Evolutionary conservation across 129 eudicot genomes (phyloP).

Genomic region (Artemisia argyi): DNA sequence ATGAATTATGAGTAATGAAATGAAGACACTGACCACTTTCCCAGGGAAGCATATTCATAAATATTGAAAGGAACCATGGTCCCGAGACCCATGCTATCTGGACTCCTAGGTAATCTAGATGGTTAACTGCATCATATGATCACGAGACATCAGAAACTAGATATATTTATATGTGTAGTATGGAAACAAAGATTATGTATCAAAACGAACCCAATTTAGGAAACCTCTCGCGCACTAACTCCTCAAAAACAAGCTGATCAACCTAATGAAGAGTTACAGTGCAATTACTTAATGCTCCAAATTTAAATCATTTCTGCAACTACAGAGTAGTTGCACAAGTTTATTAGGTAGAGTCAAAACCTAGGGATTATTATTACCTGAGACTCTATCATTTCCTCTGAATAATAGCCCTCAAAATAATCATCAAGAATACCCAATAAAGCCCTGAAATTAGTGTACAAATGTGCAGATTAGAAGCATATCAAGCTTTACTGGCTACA

Average conservation of each 20-base stretch:
- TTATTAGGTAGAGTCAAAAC: constrained; percentile 5
- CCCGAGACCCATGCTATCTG: constrained; percentile 96
- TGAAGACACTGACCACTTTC: constrained; percentile 90
- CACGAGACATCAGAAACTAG: constrained; percentile 18
- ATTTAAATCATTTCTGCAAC: constrained; percentile 3
- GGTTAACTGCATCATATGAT: constrained; percentile 65
- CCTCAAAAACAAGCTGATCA: constrained; percentile 98
- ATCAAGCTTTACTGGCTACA: constrained; percentile 10
- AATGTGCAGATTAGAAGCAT: neutral
- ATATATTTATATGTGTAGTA: neutral
- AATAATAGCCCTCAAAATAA: constrained; percentile 93
- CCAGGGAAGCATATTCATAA: constrained; percentile 99
- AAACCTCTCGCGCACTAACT: constrained; percentile 88
- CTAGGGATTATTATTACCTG: constrained; percentile 49
- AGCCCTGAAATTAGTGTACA: constrained; percentile 59
- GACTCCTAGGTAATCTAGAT: constrained; percentile 96
- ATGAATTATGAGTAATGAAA: constrained; percentile 24
- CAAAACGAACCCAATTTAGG: constrained; percentile 78
- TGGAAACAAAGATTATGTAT: neutral
- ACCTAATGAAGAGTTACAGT: constrained; percentile 48
- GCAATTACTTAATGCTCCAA: constrained; percentile 11
- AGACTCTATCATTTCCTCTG: constrained; percentile 96
- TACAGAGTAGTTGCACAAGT: neutral
- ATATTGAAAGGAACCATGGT: constrained; percentile 97
- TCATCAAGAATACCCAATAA: constrained; percentile 94